Evolutionary conservation across 2,329 filamentous ascomycete species (phyloP), one percentile per base, ranked within the genome.

Genomic region (Magnaporthiopsis rhizophila): DNA sequence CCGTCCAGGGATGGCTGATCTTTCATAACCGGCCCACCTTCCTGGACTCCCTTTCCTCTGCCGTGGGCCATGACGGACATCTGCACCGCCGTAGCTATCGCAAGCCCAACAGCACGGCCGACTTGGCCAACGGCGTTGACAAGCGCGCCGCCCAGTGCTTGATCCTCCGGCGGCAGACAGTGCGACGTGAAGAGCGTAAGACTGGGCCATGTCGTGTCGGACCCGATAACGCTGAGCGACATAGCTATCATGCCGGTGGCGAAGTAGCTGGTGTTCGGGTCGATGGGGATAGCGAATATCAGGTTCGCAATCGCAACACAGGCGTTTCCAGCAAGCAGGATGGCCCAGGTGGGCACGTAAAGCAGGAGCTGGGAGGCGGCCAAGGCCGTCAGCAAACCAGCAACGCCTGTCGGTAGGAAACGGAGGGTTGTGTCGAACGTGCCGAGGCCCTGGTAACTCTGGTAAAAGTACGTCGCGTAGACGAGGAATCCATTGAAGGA

Each of bases 401-500:
- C 78, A 0, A 87, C 77, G 12, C 88, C 88, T 0, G 84, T 88
- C 0, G 88, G 88, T 11, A 91, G 78, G 72, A 90, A 91, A 3
- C 87, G 85, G 11, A 90, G 72, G 15, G 87, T 89, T 0, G 88
- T 90, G 67, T 89, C 82, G n/a, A 90, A 76, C 0, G 86, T 78
- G 0, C 79, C 80, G 1, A 86, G 78, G 0, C 81, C 83, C 69
- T 88, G 86, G 71, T 83, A 90, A 67, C 87, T 82, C 73, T 91
- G 88, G 74, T 85, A 90, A 74, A 85, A 89, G 73, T 88, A 90
- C 5, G 88, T 91, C 1, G 86, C 83, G 69, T 83, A 89, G 66
- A 90, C 79, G 56, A 89, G 75, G 68, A 82, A 89, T 72, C 87
- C 87, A 75, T 88, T 89, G 76, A 90, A 91, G 2, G 81, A 78